phyloP scores from a whole-genome alignment of 805 yeast species.

The Candida pseudoglaebosa region DNA sequence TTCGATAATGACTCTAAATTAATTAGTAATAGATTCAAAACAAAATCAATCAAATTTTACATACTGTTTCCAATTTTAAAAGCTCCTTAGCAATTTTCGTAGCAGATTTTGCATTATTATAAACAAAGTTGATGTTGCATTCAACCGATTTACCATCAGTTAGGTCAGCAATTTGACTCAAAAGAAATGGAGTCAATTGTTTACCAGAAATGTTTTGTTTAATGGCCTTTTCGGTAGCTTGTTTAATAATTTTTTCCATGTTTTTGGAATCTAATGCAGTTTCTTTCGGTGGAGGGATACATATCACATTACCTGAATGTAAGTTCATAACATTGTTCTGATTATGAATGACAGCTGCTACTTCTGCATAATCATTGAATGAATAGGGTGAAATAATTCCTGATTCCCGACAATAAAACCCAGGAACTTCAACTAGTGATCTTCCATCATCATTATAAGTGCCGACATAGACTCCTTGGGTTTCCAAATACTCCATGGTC shows the following conservation, averaged over 20 bases:
- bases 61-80: conserved; percentile 25
- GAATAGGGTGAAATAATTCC: conserved; percentile 68
- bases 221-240: conserved; percentile 57
- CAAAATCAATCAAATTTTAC: conserved; percentile 5
- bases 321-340: conserved; percentile 45
- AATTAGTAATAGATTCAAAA: too few species aligned
- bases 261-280: conserved; percentile 52
- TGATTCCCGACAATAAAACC: conserved; percentile 75
- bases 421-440: conserved; percentile 52
- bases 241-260: conserved; percentile 53
- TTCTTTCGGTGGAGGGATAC: conserved; percentile 75
- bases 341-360: conserved; percentile 58
- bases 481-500: conserved; percentile 83
- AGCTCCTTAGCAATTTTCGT: conserved; percentile 61
- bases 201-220: conserved; percentile 59
- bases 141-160: conserved; percentile 68
- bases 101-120: conserved; percentile 70
- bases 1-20: background rate
- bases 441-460: conserved; percentile 48
- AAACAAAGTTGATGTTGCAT: conserved; percentile 71
- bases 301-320: conserved; percentile 68
- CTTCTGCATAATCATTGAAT: conserved; percentile 48
- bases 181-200: conserved; percentile 72
- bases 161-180: conserved; percentile 58
- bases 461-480: conserved; percentile 85